phyloP scores from a whole-genome alignment of 108 stramenopile species.

The Pseudonitzschia multiseries region DNA sequence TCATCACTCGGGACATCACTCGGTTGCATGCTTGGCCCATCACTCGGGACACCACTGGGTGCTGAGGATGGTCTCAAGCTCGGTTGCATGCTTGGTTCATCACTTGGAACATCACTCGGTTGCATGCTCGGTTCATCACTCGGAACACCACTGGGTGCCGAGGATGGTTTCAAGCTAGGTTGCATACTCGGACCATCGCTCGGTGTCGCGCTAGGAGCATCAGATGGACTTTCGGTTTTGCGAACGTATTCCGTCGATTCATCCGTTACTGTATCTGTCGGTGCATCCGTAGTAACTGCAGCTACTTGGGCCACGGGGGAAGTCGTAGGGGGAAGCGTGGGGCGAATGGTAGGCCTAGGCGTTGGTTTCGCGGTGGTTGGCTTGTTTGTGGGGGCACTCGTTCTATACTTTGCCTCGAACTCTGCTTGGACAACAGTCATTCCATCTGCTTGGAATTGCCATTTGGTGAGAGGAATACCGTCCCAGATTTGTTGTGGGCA shows the following conservation, averaged over 20 bases:
- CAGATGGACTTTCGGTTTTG: not conserved
- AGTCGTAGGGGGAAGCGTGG: not conserved
- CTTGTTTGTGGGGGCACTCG: not conserved
- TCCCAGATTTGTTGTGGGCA: not conserved
- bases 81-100: not conserved
- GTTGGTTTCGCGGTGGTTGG: slow-evolving; percentile 1
- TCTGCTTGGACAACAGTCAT: not conserved
- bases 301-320: not conserved
- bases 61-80: not conserved
- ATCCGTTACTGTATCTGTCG: not conserved
- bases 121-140: not conserved
- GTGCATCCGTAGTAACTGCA: not conserved
- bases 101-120: not conserved
- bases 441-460: slow-evolving; percentile 2
- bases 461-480: not conserved
- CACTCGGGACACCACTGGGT: not conserved
- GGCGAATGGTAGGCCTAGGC: not conserved
- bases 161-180: not conserved
- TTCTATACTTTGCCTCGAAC: not conserved
- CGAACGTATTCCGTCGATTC: not conserved
- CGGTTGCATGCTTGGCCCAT: not conserved
- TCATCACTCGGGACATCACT: not conserved
- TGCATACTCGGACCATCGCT: not conserved
- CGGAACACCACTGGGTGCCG: not conserved
- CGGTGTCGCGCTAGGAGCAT: not conserved